A percentile compares a stretch with the other conserved stretches of the same genome.
These are phyloP conservation scores for Camelina hispida DNA, from an alignment of 345 rosid species.

Conservation along the genomic window DNA sequence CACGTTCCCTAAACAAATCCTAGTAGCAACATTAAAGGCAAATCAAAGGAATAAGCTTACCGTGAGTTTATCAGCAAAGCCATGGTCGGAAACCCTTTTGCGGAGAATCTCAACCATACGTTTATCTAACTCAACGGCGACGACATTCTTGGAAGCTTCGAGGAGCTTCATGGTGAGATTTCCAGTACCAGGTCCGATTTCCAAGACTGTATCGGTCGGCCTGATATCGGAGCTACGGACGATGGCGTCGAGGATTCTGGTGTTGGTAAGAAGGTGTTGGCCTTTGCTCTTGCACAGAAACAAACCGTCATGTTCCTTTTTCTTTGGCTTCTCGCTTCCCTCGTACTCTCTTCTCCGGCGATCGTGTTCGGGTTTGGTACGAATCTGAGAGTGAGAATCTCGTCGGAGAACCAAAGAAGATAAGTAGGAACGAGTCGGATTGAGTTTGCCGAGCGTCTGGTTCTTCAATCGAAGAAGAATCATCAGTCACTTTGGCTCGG, in stretches of 20 bases:
- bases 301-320: conserved; percentile 46
- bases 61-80: conserved; percentile 53
- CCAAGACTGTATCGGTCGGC: conserved; percentile 70
- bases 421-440: conserved; percentile 26
- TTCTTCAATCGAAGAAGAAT: conserved; percentile 22
- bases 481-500: conserved; percentile 28
- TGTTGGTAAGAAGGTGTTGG: conserved; percentile 90
- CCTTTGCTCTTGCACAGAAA: conserved; percentile 79
- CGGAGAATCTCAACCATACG: conserved; percentile 79
- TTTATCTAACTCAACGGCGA: conserved; percentile 72
- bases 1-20: not conserved
- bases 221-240: conserved; percentile 59
- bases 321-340: conserved; percentile 11
- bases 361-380: conserved; percentile 39
- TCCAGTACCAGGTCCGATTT: conserved; percentile 94
- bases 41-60: conserved; percentile 40
- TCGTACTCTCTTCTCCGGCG: conserved; percentile 19
- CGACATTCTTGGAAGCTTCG: conserved; percentile 59
- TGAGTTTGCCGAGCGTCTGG: conserved; percentile 28
- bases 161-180: conserved; percentile 89
- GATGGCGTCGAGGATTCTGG: conserved; percentile 70
- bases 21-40: not conserved
- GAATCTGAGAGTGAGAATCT: conserved; percentile 33
- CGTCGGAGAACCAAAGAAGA: conserved; percentile 32
- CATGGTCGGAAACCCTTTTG: conserved; percentile 56